phyloP scores from a whole-genome alignment of 1,139 yeast species.

The Pichia sp. region DNA sequence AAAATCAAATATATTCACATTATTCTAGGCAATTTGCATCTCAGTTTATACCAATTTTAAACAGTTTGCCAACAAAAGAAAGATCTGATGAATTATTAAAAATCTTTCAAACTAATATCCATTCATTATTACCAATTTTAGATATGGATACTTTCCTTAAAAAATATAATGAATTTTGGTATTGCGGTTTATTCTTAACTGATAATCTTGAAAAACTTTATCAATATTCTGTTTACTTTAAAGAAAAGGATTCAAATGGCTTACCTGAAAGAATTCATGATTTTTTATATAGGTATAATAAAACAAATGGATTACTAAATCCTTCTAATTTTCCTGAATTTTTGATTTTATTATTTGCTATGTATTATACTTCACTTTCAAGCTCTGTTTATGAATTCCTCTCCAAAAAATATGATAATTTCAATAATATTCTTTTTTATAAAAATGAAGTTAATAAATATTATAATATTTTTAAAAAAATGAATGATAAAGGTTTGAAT shows the following conservation, averaged over 20 bases:
- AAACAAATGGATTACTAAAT: conserved; percentile 15
- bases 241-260: conserved; percentile 5
- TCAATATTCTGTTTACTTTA: conserved; percentile 15
- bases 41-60: conserved; percentile 24
- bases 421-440: conserved; percentile 13
- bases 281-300: conserved; percentile 22
- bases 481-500: conserved; percentile 18
- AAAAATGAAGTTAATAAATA: conserved; percentile 22
- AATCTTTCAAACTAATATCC: conserved; percentile 47
- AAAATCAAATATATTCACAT: conserved; percentile 4
- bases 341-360: conserved; percentile 18
- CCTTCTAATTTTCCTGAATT: conserved; percentile 21
- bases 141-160: conserved; percentile 36
- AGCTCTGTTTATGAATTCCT: conserved; percentile 18
- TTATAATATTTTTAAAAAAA: conserved; percentile 16
- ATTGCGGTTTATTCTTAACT: conserved; percentile 22
- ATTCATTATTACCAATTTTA: conserved; percentile 47
- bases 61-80: conserved; percentile 35
- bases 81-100: conserved; percentile 46
- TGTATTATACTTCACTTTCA: conserved; percentile 20
- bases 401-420: conserved; percentile 10
- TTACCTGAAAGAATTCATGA: conserved; percentile 16
- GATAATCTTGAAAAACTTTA: conserved; percentile 21
- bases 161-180: conserved; percentile 51
- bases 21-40: conserved; percentile 14